Evolutionary conservation across 2,329 filamentous ascomycete species (phyloP).

Genomic region (Talaromyces sp.): DNA sequence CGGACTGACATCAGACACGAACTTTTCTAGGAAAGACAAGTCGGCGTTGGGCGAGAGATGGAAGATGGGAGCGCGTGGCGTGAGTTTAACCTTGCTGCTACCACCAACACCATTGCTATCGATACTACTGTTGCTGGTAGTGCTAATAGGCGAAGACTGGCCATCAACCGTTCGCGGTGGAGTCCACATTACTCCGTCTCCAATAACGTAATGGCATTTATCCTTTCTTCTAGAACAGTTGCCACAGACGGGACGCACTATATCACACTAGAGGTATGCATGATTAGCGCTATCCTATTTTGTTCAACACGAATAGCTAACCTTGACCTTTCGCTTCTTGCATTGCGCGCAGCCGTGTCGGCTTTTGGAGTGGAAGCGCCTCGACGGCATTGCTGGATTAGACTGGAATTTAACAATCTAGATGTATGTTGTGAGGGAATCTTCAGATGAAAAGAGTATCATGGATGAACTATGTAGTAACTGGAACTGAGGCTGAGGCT

Average conservation of each 20-base stretch:
- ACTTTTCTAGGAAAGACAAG: slow-evolving; percentile 3
- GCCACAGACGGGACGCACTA: slow-evolving; percentile 1
- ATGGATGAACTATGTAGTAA: too few species aligned
- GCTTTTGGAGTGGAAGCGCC: slow-evolving; percentile 6
- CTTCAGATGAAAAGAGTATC: too few species aligned
- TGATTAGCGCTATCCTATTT: background rate
- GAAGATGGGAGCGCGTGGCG: background rate
- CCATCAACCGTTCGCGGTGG: background rate
- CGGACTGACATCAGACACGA: slow-evolving; percentile 4
- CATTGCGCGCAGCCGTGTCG: slow-evolving; percentile 6
- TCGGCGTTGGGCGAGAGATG: background rate
- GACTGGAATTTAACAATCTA: too few species aligned
- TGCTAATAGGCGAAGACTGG: background rate
- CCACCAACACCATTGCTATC: background rate
- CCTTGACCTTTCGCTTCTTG: slow-evolving; percentile 6
- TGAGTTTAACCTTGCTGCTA: background rate
- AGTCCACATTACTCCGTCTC: background rate
- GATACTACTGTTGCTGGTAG: background rate
- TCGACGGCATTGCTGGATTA: background rate
- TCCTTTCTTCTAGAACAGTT: slow-evolving; percentile 8
- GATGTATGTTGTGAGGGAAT: too few species aligned
- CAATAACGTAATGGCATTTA: background rate
- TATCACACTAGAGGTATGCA: background rate
- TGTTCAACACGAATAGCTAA: background rate
- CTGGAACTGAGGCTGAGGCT: background rate